These are phyloP conservation scores for thale cress (Arabidopsis thaliana) DNA, from an alignment of 345 rosid species.

Conservation along the genomic window TAIR10.1 NC_003071.7:19081501-19082000, in stretches of 20 bases:
- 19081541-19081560: conserved; percentile 57
- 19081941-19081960: too few relatives aligned
- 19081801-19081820: too few relatives aligned
- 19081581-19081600: conserved; percentile 37
- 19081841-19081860: too few relatives aligned
- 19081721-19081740: conserved; percentile 24
- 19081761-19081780: background rate
- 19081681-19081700: conserved; percentile 31
- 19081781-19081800: background rate
- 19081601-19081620: conserved; percentile 29
- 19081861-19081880: too few relatives aligned
- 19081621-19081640: conserved; percentile 47
- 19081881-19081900: too few relatives aligned
- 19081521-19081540: conserved; percentile 44
- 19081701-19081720: conserved; percentile 35
- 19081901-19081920: too few relatives aligned
- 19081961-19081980: too few relatives aligned
- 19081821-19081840: background rate
- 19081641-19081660: conserved; percentile 36
- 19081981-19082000: too few relatives aligned
- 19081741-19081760: background rate
- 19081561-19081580: conserved; percentile 46
- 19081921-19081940: too few relatives aligned
- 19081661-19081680: conserved; percentile 49
- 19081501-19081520: conserved; percentile 55